These are phyloP conservation scores for Flaveria brownii DNA, from an alignment of 129 eudicot species.

Conservation along the genomic window DNA sequence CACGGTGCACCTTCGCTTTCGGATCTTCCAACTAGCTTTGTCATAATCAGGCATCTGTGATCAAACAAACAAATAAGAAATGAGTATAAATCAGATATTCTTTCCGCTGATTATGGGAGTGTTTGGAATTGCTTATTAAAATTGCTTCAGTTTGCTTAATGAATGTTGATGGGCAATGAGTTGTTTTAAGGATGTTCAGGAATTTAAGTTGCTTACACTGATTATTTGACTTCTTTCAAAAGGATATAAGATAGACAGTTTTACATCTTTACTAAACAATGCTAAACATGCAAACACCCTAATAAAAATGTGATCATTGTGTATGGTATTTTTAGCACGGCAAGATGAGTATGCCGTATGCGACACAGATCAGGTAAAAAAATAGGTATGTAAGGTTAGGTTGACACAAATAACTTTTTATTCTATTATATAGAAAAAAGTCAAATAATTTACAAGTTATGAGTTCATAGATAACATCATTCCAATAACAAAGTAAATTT, in stretches of 20 bases:
- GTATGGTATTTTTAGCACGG: too few species aligned
- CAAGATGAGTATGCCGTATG: background rate
- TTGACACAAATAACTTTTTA: too few species aligned
- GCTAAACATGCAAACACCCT: background rate
- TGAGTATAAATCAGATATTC: background rate
- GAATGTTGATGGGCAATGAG: background rate
- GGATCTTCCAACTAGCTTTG: constrained; percentile 39
- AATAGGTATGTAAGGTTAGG: too few species aligned
- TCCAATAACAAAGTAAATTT: background rate
- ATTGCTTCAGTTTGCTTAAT: background rate
- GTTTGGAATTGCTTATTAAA: background rate
- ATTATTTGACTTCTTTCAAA: too few species aligned
- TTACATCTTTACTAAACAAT: too few species aligned
- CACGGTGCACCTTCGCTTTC: constrained; percentile 58
- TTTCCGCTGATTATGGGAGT: background rate
- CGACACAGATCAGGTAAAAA: background rate
- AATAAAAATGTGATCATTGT: too few species aligned
- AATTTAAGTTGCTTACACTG: too few species aligned
- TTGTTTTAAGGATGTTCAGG: background rate
- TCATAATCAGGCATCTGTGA: constrained; percentile 40
- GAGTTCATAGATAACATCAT: background rate
- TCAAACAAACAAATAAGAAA: background rate
- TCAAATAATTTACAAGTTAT: too few species aligned
- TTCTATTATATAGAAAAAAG: too few species aligned
- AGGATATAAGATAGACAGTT: too few species aligned